phyloP scores from a whole-genome alignment of 306 rosid genomes.

The Heteromeles arbutifolia region DNA sequence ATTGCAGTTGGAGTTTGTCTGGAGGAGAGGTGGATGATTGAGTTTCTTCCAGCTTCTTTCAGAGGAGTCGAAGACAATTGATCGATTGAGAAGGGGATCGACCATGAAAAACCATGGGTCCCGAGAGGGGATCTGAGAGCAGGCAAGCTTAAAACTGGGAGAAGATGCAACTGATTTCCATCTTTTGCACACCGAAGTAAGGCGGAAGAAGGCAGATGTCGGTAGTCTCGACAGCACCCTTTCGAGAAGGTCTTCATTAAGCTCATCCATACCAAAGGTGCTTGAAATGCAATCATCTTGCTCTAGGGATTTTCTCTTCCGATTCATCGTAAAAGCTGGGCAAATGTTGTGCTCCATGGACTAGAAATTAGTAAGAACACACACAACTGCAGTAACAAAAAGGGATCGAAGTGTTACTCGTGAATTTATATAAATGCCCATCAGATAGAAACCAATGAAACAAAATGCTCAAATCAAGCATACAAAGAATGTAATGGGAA shows the following conservation, averaged over 20 bases:
- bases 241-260: slow-evolving; percentile 84
- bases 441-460: slow-evolving; percentile 5
- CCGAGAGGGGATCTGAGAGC: slow-evolving; percentile 59
- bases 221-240: slow-evolving; percentile 83
- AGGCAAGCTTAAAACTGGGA: slow-evolving; percentile 73
- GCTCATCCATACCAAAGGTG: slow-evolving; percentile 56
- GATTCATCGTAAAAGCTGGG: slow-evolving; percentile 18
- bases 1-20: slow-evolving; percentile 20
- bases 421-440: neutral
- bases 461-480: neutral
- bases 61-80: slow-evolving; percentile 64
- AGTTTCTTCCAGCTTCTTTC: slow-evolving; percentile 71
- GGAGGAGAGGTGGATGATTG: slow-evolving; percentile 41
- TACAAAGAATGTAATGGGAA: neutral
- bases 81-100: slow-evolving; percentile 51
- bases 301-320: slow-evolving; percentile 66
- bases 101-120: slow-evolving; percentile 97
- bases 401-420: slow-evolving; percentile 2
- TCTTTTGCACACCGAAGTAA: slow-evolving; percentile 79
- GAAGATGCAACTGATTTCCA: slow-evolving; percentile 80
- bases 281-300: slow-evolving; percentile 20
- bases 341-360: slow-evolving; percentile 41
- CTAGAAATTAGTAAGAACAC: slow-evolving; percentile 13
- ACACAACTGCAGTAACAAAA: slow-evolving; percentile 34
- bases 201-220: slow-evolving; percentile 76